Percentiles rank a stretch among this genome's conserved stretches.
phyloP scores from a whole-genome alignment of 164 flowering plant species.

The Aristolochia fimbriata region DNA sequence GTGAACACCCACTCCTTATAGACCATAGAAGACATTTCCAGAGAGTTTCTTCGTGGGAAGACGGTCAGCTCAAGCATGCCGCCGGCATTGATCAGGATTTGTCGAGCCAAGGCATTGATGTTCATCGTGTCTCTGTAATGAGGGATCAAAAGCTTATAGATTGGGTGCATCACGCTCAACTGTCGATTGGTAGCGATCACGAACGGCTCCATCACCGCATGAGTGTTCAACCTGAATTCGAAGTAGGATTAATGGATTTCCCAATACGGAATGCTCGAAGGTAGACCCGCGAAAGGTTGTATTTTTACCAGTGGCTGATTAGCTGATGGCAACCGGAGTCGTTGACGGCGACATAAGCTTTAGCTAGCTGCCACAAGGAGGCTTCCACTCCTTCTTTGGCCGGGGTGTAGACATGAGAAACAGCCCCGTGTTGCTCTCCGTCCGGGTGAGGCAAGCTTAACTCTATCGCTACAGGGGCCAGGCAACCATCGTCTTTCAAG shows the following conservation, averaged over 20 bases:
- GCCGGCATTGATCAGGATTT: constrained; percentile 71
- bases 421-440: constrained; percentile 54
- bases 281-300: not conserved
- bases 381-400: constrained; percentile 47
- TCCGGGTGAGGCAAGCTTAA: constrained; percentile 74
- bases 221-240: constrained; percentile 70
- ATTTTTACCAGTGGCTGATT: constrained; percentile 74
- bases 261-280: not conserved
- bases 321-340: constrained; percentile 92
- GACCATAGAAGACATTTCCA: constrained; percentile 67
- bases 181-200: constrained; percentile 77
- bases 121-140: constrained; percentile 86
- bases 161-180: constrained; percentile 75
- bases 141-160: constrained; percentile 74
- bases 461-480: constrained; percentile 84
- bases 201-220: constrained; percentile 82
- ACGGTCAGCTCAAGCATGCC: constrained; percentile 70
- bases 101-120: constrained; percentile 78
- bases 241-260: not conserved
- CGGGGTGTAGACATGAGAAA: constrained; percentile 60
- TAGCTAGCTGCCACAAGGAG: constrained; percentile 80
- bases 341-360: constrained; percentile 81
- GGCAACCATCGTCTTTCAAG: constrained; percentile 58
- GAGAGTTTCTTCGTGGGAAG: constrained; percentile 59
- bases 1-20: constrained; percentile 69